Evolutionary conservation across 2,329 filamentous ascomycete genomes (phyloP), one percentile per base, ranked within the genome.

Genomic region (Teratosphaeria nubilosa): DNA sequence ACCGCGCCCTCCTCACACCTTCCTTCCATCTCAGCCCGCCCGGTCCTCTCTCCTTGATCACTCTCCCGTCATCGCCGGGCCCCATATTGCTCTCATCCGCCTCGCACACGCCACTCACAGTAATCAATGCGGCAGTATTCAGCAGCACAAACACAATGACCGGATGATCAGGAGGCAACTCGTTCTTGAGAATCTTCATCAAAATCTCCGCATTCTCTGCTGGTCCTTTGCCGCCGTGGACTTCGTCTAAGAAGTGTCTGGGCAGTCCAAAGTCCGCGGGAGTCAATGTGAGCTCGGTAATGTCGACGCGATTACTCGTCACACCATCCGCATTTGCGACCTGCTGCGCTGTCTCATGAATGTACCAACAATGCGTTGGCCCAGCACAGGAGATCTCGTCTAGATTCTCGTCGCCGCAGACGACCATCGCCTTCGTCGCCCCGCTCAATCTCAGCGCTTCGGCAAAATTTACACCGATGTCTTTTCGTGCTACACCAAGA

Each of bases 361-460:
- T 64, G 54, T 66, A 85, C 94, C 94, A 99, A 80, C 91, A 96
- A 68, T 88, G 85, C 1, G 91, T 95, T 37, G 80, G 80, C 0
- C 94, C 92, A 1, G 92, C 94, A 66, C 92, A 96, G 66, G 88
- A 94, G 61, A 99, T 84, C 76, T 99, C 94, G 71, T 99, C 94
- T 31, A 99, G 83, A 66, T 97, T 90, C 76, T 97, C 95, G 64
- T 88, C 87, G 51, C 94, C 94, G 70, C 92, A 99, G 20, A 97
- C 88, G 24, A 99, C 83, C 74, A 99, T 77, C 2, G 89, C 91
- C 73, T 96, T 97, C 62, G 78, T 84, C 50, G 84, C 85, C 27
- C 91, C 91, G 16, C 84, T 82, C 64, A 94, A 80, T 37, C 81
- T 82, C 55, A 99, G 77, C 0, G 92, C 90, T 65, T 96, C 88